phyloP scores from a whole-genome alignment of 2,329 filamentous ascomycete species.

The Cladosporium sp. region DNA sequence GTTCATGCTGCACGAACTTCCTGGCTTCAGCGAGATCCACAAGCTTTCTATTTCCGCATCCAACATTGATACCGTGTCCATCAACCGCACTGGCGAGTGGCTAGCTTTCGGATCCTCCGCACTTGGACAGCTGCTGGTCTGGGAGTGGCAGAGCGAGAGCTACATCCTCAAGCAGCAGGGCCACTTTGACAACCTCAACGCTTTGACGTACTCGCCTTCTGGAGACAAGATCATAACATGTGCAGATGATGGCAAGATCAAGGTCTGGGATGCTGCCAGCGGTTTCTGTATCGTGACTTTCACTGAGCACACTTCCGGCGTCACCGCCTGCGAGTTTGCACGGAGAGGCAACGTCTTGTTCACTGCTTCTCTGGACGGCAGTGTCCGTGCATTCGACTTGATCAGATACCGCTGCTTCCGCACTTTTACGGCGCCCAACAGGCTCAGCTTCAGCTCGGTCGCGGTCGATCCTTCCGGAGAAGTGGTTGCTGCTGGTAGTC shows the following conservation, averaged over 20 bases:
- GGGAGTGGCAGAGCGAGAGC: slow-evolving; percentile 99
- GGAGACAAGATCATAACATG: slow-evolving; percentile 89
- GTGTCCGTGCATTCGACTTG: slow-evolving; percentile 90
- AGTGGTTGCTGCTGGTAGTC: slow-evolving; percentile 87
- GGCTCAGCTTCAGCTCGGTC: slow-evolving; percentile 86
- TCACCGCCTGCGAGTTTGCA: slow-evolving; percentile 90
- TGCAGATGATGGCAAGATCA: slow-evolving; percentile 95
- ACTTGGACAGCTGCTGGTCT: slow-evolving; percentile 90
- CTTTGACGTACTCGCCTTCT: slow-evolving; percentile 86
- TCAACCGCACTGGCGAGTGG: slow-evolving; percentile 95
- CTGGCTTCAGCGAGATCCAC: slow-evolving; percentile 92
- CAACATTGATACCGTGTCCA: slow-evolving; percentile 88
- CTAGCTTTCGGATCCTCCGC: slow-evolving; percentile 94
- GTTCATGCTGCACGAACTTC: slow-evolving; percentile 92
- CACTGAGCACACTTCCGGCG: slow-evolving; percentile 89
- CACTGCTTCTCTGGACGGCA: slow-evolving; percentile 90
- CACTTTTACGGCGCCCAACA: slow-evolving; percentile 89
- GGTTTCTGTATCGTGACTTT: slow-evolving; percentile 98
- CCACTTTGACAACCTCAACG: slow-evolving; percentile 93
- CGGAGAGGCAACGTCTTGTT: slow-evolving; percentile 95
- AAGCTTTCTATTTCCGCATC: slow-evolving; percentile 92
- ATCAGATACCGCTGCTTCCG: slow-evolving; percentile 95
- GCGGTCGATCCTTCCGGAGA: slow-evolving; percentile 97
- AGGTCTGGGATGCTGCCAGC: slow-evolving; percentile 94
- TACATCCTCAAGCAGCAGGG: slow-evolving; percentile 98